phyloP scores from a whole-genome alignment of 306 rosid species.

The Begonia masoniana region DNA sequence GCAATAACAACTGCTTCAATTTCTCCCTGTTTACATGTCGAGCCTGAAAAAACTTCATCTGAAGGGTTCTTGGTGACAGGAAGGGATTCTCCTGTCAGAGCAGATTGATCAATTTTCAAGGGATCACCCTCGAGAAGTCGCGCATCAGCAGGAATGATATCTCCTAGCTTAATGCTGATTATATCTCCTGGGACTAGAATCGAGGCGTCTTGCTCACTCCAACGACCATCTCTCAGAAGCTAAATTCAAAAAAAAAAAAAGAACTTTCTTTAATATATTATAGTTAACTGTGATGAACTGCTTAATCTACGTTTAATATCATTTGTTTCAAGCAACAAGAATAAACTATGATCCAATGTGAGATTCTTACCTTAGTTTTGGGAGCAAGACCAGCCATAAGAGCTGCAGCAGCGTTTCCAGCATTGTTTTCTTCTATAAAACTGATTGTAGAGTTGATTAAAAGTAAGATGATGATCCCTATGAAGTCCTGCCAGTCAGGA shows the following conservation, averaged over 20 bases:
- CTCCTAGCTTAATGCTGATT: slow-evolving; percentile 91
- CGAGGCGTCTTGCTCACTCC: slow-evolving; percentile 93
- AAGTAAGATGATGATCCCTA: slow-evolving; percentile 63
- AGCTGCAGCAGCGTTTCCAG: slow-evolving; percentile 99
- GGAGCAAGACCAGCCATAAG: slow-evolving; percentile 99
- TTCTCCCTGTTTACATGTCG: slow-evolving; percentile 97
- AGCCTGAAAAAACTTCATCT: slow-evolving; percentile 95
- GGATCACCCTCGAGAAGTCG: slow-evolving; percentile 99
- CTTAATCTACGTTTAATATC: no score
- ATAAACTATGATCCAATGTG: neutral
- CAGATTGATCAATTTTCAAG: slow-evolving; percentile 94
- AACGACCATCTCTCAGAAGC: slow-evolving; percentile 91
- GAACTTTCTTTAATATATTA: neutral
- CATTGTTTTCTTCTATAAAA: slow-evolving; percentile 89
- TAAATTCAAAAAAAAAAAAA: slow-evolving; percentile 14
- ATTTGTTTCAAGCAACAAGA: neutral
- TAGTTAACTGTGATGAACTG: neutral
- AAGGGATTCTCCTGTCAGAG: slow-evolving; percentile 94
- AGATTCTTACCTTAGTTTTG: slow-evolving; percentile 60
- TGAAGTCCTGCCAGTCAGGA: slow-evolving; percentile 97
- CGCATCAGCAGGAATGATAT: slow-evolving; percentile 95
- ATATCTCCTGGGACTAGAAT: slow-evolving; percentile 96
- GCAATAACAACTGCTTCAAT: slow-evolving; percentile 97
- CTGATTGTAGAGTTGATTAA: slow-evolving; percentile 89
- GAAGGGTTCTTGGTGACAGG: slow-evolving; percentile 85